Evolutionary conservation across 2,329 filamentous ascomycete genomes (phyloP).

Genomic region (Phaeosphaeriaceae sp.): DNA sequence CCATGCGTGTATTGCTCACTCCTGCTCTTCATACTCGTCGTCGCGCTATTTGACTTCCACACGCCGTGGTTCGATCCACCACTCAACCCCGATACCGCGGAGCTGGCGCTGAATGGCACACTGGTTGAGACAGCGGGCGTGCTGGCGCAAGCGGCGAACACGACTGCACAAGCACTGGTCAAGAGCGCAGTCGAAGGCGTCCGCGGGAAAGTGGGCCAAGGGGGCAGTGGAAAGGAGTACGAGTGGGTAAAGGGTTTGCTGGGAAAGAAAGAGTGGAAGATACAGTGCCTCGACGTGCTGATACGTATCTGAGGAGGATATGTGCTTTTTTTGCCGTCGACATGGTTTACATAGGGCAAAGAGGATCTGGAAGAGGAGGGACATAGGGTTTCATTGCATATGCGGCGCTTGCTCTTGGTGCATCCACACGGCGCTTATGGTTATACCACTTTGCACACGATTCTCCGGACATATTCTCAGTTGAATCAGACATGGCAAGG

Average conservation of each 20-base stretch:
- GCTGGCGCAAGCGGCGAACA: constrained; percentile 71
- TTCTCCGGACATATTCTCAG: not conserved
- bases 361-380: not conserved
- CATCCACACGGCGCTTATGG: constrained; percentile 31
- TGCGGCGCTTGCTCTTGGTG: constrained; percentile 22
- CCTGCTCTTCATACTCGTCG: constrained; percentile 91
- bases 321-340: not conserved
- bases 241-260: constrained; percentile 87
- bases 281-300: constrained; percentile 90
- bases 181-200: constrained; percentile 39
- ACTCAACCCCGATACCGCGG: constrained; percentile 40
- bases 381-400: constrained; percentile 18
- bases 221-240: constrained; percentile 69
- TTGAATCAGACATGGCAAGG: not conserved
- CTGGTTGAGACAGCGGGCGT: constrained; percentile 68
- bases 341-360: not conserved
- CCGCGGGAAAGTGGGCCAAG: constrained; percentile 54
- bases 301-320: constrained; percentile 65
- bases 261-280: constrained; percentile 84
- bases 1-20: constrained; percentile 98
- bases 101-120: constrained; percentile 41
- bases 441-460: constrained; percentile 9
- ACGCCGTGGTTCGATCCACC: constrained; percentile 95
- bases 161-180: constrained; percentile 41
- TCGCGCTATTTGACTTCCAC: constrained; percentile 92